Percentiles rank a stretch among this genome's conserved stretches.
These are phyloP conservation scores for Prototheca wickerhamii DNA, from an alignment of 163 green algal species.

Conservation along the genomic window DNA sequence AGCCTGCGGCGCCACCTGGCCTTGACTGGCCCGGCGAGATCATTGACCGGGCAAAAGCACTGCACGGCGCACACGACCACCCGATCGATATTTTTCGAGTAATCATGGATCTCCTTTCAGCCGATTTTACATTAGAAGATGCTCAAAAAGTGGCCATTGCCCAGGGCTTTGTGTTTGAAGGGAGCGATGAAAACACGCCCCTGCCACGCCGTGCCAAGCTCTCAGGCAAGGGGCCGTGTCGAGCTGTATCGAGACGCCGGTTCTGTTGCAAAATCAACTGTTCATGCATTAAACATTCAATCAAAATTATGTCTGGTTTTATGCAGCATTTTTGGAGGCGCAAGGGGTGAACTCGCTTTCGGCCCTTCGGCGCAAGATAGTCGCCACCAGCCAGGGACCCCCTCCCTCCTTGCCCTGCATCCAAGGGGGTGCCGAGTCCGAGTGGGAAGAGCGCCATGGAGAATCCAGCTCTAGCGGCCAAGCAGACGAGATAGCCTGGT, in stretches of 20 bases:
- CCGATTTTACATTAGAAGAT: no score
- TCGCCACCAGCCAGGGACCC: not conserved
- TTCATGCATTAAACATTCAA: slow-evolving; percentile 4
- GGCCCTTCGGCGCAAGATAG: slow-evolving; percentile 3
- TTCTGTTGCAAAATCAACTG: no score
- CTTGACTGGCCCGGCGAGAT: no score
- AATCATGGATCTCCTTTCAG: no score
- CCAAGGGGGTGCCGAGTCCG: not conserved
- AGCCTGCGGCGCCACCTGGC: no score
- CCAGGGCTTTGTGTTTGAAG: not conserved
- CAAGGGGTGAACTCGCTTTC: slow-evolving; percentile 10
- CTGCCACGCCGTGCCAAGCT: not conserved
- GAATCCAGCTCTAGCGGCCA: not conserved
- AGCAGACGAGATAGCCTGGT: no score
- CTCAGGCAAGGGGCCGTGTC: no score
- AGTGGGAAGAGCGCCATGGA: not conserved
- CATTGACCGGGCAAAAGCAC: no score
- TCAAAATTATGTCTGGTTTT: not conserved
- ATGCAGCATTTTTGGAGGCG: slow-evolving; percentile 6
- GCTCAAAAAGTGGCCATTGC: not conserved
- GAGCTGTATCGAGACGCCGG: no score
- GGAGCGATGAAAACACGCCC: no score
- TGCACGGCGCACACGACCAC: no score
- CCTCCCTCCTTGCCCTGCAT: not conserved
- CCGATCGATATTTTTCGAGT: no score